A percentile compares a stretch with the other conserved stretches of the same genome.
Conservation (phyloP, 2,329 filamentous ascomycete species). For the Fusarium nygamai region DNA sequence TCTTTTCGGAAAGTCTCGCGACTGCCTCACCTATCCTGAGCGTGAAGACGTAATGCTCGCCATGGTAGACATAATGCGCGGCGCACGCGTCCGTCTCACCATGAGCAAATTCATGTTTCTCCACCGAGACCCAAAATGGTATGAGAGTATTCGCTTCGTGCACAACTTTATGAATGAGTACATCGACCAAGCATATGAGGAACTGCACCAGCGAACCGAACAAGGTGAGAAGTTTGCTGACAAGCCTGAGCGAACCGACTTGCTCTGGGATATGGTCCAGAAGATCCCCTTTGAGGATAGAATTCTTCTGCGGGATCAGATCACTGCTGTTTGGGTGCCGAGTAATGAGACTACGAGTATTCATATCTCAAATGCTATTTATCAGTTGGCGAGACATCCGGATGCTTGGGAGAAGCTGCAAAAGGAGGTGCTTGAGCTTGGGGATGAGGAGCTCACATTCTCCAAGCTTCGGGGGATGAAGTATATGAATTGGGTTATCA, state of each 20-base stretch:
- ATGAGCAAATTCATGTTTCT: conserved; percentile 4
- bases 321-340: not conserved
- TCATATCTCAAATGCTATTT: not conserved
- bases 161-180: conserved; percentile 1
- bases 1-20: not conserved
- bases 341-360: conserved; percentile 1
- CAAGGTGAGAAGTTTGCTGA: not conserved
- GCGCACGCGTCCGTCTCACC: not conserved
- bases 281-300: not conserved
- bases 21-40: not conserved
- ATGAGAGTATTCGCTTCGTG: not conserved
- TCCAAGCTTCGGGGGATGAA: not conserved
- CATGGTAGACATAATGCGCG: conserved; percentile 5
- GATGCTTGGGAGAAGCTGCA: not conserved
- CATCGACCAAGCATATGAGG: not conserved
- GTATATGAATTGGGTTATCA: not conserved
- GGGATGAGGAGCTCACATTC: not conserved
- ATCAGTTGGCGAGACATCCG: not conserved
- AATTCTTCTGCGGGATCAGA: not conserved
- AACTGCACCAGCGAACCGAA: not conserved
- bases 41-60: not conserved
- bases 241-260: not conserved
- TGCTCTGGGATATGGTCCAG: not conserved
- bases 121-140: not conserved
- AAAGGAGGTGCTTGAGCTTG: not conserved